Percentiles rank a stretch among this genome's conserved stretches.
Evolutionary conservation across 805 yeast species (phyloP).

Genomic region (Metschnikowia baotianmanensis): DNA sequence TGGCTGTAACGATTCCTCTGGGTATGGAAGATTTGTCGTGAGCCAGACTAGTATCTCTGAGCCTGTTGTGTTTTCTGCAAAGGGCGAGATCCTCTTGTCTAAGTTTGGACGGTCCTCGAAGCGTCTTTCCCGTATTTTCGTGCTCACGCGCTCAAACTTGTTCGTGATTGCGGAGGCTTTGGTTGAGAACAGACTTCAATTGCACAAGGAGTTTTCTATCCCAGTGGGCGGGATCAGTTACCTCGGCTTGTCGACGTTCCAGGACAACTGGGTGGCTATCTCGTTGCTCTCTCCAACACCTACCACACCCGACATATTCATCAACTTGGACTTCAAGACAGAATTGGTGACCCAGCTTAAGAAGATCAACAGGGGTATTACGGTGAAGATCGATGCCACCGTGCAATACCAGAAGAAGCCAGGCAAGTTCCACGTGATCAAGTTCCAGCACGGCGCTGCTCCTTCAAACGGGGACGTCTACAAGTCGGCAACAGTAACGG

Average conservation of each 20-base stretch:
- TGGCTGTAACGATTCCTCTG: conserved; percentile 69
- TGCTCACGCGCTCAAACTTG: conserved; percentile 61
- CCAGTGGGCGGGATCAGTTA: conserved; percentile 58
- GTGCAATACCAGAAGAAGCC: conserved; percentile 89
- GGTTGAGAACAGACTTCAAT: conserved; percentile 53
- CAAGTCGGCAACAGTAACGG: conserved; percentile 85
- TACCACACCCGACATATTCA: conserved; percentile 69
- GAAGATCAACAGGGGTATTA: conserved; percentile 54
- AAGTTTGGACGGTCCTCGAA: conserved; percentile 92
- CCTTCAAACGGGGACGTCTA: conserved; percentile 70
- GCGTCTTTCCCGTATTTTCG: conserved; percentile 67
- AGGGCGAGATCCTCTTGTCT: conserved; percentile 77
- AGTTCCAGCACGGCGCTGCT: conserved; percentile 55
- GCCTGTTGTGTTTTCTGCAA: conserved; percentile 68
- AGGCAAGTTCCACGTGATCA: conserved; percentile 75
- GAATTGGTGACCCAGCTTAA: conserved; percentile 78
- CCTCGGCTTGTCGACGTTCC: conserved; percentile 67
- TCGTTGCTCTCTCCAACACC: conserved; percentile 48
- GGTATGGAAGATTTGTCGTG: conserved; percentile 72
- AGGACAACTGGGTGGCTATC: conserved; percentile 91
- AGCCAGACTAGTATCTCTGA: conserved; percentile 70
- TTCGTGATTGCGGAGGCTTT: conserved; percentile 73
- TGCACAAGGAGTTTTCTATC: conserved; percentile 62
- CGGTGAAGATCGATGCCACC: conserved; percentile 65
- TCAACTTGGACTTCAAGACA: conserved; percentile 83